These are phyloP conservation scores for Fistulinella prunicolor DNA, from an alignment of 768 basidiomycete genomes.

Conservation along the genomic window DNA sequence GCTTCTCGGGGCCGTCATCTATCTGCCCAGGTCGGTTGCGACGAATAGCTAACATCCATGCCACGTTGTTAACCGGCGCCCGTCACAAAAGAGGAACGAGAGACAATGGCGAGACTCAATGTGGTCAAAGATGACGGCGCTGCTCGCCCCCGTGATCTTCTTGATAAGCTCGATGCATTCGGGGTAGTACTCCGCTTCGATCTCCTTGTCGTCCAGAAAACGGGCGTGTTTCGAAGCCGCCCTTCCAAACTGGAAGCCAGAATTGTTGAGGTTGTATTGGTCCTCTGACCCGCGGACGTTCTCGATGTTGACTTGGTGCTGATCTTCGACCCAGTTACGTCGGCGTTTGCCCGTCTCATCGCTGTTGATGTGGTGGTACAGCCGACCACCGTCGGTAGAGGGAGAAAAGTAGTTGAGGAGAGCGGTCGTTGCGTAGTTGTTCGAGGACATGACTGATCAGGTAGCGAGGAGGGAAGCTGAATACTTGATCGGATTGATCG, in stretches of 20 bases:
- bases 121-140: slow-evolving; percentile 41
- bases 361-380: slow-evolving; percentile 19
- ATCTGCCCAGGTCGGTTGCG: slow-evolving; percentile 37
- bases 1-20: slow-evolving; percentile 38
- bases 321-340: slow-evolving; percentile 24
- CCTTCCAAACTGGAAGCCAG: slow-evolving; percentile 36
- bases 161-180: slow-evolving; percentile 40
- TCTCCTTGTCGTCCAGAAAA: slow-evolving; percentile 36
- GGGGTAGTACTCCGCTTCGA: slow-evolving; percentile 38
- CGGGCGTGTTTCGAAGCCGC: slow-evolving; percentile 22
- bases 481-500: too few species aligned
- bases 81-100: neutral
- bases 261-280: slow-evolving; percentile 30
- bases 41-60: slow-evolving; percentile 38
- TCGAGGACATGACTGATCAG: slow-evolving; percentile 9
- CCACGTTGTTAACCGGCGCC: neutral
- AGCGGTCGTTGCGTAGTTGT: slow-evolving; percentile 15
- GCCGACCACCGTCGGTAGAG: slow-evolving; percentile 17
- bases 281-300: slow-evolving; percentile 36
- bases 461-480: neutral
- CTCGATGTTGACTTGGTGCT: slow-evolving; percentile 21
- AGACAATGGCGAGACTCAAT: slow-evolving; percentile 27
- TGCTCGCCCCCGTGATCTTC: slow-evolving; percentile 37
- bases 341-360: slow-evolving; percentile 4
- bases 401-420: slow-evolving; percentile 18